Conservation (phyloP, 2,329 filamentous ascomycete species). For the Aspergillus pseudotamarii region DNA sequence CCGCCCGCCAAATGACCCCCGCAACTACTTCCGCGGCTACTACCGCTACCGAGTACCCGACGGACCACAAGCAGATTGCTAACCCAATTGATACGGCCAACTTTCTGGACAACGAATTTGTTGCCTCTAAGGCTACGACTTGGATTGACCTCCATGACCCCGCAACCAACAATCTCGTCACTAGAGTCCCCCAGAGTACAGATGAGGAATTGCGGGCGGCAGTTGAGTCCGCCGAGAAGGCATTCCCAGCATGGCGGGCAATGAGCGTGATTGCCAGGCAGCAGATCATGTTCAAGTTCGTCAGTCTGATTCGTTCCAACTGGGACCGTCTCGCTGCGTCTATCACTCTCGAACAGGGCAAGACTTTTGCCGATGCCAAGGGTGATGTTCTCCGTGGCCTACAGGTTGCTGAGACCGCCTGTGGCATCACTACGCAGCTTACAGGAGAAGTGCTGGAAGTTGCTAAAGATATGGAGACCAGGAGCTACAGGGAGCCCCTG, state of each 20-base stretch:
- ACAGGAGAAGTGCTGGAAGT: conserved; percentile 69
- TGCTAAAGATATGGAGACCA: conserved; percentile 70
- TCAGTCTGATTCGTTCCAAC: conserved; percentile 63
- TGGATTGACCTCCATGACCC: conserved; percentile 69
- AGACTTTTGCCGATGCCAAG: conserved; percentile 68
- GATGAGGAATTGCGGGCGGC: conserved; percentile 64
- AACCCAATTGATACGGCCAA: conserved; percentile 62
- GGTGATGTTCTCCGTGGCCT: conserved; percentile 68
- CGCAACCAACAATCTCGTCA: conserved; percentile 68
- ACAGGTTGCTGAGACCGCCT: conserved; percentile 68
- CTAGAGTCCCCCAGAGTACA: conserved; percentile 67
- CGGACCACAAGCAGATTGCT: conserved; percentile 57
- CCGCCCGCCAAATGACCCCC: conserved; percentile 54
- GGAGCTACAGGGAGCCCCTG: conserved; percentile 66
- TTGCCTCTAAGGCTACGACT: conserved; percentile 58
- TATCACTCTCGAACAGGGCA: conserved; percentile 69
- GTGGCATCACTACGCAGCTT: conserved; percentile 68
- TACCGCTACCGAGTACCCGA: conserved; percentile 58
- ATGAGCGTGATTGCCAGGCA: conserved; percentile 63
- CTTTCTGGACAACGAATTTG: conserved; percentile 67
- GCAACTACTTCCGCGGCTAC: conserved; percentile 53
- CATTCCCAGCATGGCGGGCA: conserved; percentile 63
- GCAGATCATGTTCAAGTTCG: conserved; percentile 70
- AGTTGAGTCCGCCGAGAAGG: conserved; percentile 64
- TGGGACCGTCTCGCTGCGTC: conserved; percentile 67